These are phyloP conservation scores for Manihot esculenta DNA, from an alignment of 441 rosid species.

Conservation along the genomic window DNA sequence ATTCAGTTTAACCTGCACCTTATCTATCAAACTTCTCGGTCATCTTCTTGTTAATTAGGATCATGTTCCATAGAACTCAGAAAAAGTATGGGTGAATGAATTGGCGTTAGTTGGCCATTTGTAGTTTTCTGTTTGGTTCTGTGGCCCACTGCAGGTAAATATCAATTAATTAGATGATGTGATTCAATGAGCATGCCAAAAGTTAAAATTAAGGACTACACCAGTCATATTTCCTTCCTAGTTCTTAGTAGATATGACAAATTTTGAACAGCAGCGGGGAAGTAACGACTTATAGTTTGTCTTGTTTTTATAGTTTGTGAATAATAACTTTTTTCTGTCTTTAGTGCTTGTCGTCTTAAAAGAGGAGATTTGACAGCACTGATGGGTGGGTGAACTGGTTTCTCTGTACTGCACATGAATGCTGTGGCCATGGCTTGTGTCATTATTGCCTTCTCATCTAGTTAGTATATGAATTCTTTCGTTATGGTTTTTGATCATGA, in stretches of 20 bases:
- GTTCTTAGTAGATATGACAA: neutral
- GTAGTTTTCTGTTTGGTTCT: slow-evolving; percentile 3
- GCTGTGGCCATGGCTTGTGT: slow-evolving; percentile 1
- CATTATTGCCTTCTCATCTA: slow-evolving; percentile 1
- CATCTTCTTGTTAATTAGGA: neutral
- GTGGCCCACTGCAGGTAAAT: neutral
- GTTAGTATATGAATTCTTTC: slow-evolving; percentile 8
- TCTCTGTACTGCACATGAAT: neutral
- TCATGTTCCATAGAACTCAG: slow-evolving; percentile 5
- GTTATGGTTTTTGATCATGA: slow-evolving; percentile 8
- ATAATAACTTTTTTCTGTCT: no score
- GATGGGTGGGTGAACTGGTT: neutral
- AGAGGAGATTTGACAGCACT: no score
- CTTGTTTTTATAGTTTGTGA: no score
- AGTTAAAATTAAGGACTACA: slow-evolving; percentile 9
- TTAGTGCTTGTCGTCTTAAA: no score
- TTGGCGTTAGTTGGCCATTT: neutral
- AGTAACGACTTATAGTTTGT: neutral
- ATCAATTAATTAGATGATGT: slow-evolving; percentile 17
- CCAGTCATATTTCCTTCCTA: slow-evolving; percentile 9
- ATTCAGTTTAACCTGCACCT: neutral
- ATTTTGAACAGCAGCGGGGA: neutral
- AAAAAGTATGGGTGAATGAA: neutral
- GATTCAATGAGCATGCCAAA: neutral
- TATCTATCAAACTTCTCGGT: neutral